These are phyloP conservation scores for Gleditsia sinensis DNA, from an alignment of 306 rosid genomes.

Conservation along the genomic window DNA sequence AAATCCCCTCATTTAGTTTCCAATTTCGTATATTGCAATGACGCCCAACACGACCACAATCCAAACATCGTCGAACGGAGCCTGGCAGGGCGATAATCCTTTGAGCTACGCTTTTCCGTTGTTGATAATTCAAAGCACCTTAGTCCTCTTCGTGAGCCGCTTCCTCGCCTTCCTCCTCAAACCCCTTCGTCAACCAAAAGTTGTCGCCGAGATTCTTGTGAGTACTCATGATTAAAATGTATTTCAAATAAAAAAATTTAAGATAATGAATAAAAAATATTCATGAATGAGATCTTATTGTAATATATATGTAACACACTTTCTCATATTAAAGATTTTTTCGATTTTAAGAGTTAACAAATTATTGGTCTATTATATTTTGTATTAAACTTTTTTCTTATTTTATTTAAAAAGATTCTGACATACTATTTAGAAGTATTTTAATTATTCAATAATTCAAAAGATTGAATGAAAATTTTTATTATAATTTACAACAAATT, in stretches of 20 bases:
- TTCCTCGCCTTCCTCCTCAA: constrained; percentile 64
- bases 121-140: constrained; percentile 55
- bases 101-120: constrained; percentile 73
- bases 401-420: too few relatives aligned
- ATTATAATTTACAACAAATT: too few relatives aligned
- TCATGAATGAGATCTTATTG: background rate
- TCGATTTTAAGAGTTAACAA: too few relatives aligned
- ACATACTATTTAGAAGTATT: too few relatives aligned
- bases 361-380: too few relatives aligned
- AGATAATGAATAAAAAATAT: too few relatives aligned
- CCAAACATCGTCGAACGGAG: constrained; percentile 65
- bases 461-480: too few relatives aligned
- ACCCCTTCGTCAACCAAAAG: constrained; percentile 84
- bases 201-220: constrained; percentile 74
- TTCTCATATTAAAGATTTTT: too few relatives aligned
- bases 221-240: too few relatives aligned
- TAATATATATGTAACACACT: background rate
- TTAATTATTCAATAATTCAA: too few relatives aligned
- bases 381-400: too few relatives aligned
- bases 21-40: constrained; percentile 16
- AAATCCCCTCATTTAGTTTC: background rate
- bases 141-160: constrained; percentile 59
- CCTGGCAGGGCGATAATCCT: constrained; percentile 79
- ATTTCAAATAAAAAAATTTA: too few relatives aligned
- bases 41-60: constrained; percentile 48